Evolutionary conservation across 805 yeast species (phyloP), one percentile per base, ranked within the genome.

Genomic region (Dipodascus geniculatus): DNA sequence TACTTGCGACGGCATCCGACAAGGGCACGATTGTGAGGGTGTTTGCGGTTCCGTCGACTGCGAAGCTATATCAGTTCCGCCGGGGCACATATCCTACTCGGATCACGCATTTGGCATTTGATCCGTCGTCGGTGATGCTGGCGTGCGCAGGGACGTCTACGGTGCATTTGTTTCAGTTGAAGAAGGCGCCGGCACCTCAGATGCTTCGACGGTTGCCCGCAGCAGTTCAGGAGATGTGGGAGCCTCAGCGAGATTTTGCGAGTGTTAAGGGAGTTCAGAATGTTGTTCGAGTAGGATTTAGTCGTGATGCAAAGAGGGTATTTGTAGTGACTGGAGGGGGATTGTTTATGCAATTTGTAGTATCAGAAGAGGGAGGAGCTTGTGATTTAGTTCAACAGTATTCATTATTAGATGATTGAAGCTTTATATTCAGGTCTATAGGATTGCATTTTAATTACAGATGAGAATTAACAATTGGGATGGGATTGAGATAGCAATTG

Each of bases 341-440:
- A 0, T 79, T 77, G 59, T 84, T 86, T 59, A 85, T 83, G 61
- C 86, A 85, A 51, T 91, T 87, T 66, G 83, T 83, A 1, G 70
- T 91, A 49, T 93, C 88, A 57, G 83, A 93, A 0, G 95, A 83
- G 56, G 98, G 98, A 1, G 99, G 99, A 1, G 96, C 90, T 64
- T 91, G 98, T 68, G 79, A 84, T 42, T 71, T 88, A 56, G 71
- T 86, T 53, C 80, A 82, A 56, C 96, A 87, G 62, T 83, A 81
- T 62, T 76, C 83, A 3, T 70, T 85, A 4, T 49, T 64, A 22
- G 65, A 63, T 42, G 58, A 57, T 38, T 59, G 44, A 35, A n/a
- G n/a, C n/a, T n/a, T n/a, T n/a, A n/a, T n/a, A n/a, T n/a, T n/a
- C n/a, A n/a, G 55, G 28, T 17, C 51, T 2, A 14, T n/a, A 20